Base-by-base conservation (phyloP, 192 early-diverging fungal species). In the Podila epicladia region DNA sequence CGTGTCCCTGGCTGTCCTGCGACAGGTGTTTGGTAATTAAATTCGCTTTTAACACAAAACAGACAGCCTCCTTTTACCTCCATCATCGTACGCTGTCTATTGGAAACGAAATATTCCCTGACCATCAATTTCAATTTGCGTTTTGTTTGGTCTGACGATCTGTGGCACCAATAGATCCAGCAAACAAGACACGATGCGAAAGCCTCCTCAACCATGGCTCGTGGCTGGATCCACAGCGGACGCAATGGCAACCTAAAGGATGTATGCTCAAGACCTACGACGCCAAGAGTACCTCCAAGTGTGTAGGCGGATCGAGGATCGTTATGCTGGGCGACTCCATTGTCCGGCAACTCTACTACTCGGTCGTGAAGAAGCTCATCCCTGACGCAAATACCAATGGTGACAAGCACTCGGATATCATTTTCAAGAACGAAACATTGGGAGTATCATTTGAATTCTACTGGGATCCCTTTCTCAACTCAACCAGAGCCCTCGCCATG, bases 381-480 rank as follows among this genome's bases (percentile, higher is more conserved):
- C 72, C 84, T 0, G 64, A 82, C 0, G 63, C 84, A 5, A 68
- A 64, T 35, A 78, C 69, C 3, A 64, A 67, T 6, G 79, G 75
- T 2, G 83, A 71, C 45, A 60, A 71, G 57, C 83, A 87, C 72
- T 74, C 82, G 12, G 76, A 89, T 35, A 84, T 87, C 69, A 82
- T 75, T 32, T 79, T 73, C 35, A 35, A 64, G 6, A 82, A 83
- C 28, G 66, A 57, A 17, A 50, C 58, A 6, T 75, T 78, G 19
- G 73, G 65, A 12, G 49, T 86, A 32, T 73, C 82, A 0, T 83
- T 92, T 37, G 75, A 86, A 33, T 94, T 95, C 61, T 82, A 86
- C 61, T 95, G 94, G 94, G 94, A 95, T 65, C 94, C 92, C 8
- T 92, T 86, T 32, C 77, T 91, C 62, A 93, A 89, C 60, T 60